Conservation (phyloP, 2,329 filamentous ascomycete species). For the Ciborinia camelliae region DNA sequence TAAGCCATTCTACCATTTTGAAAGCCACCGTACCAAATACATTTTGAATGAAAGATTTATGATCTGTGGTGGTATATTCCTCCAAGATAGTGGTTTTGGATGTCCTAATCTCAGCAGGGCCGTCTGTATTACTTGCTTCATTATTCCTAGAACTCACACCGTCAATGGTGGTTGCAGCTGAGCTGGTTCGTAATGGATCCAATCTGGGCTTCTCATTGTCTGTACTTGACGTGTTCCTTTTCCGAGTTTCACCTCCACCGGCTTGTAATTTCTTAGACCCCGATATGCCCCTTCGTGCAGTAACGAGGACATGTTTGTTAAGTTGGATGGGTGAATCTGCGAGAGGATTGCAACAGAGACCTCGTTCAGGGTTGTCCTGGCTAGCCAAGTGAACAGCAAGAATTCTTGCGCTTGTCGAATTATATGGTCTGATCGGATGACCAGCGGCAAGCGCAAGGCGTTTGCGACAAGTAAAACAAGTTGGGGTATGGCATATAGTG, state of each 20-base stretch:
- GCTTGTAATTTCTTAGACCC: neutral
- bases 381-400: slow-evolving; percentile 77
- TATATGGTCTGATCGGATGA: slow-evolving; percentile 73
- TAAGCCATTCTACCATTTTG: slow-evolving; percentile 70
- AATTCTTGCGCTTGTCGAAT: slow-evolving; percentile 74
- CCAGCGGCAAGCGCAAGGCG: slow-evolving; percentile 60
- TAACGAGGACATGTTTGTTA: slow-evolving; percentile 4
- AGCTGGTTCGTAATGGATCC: neutral
- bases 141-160: neutral
- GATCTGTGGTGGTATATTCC: slow-evolving; percentile 47
- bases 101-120: neutral
- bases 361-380: slow-evolving; percentile 70
- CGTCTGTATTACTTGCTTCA: neutral
- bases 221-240: neutral
- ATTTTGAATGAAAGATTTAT: slow-evolving; percentile 61
- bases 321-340: slow-evolving; percentile 18
- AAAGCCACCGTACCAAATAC: slow-evolving; percentile 64
- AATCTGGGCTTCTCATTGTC: neutral
- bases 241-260: neutral
- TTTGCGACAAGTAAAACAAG: slow-evolving; percentile 76
- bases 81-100: slow-evolving; percentile 20
- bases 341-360: slow-evolving; percentile 54
- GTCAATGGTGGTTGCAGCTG: neutral
- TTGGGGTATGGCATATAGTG: slow-evolving; percentile 65
- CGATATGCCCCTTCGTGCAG: slow-evolving; percentile 10